These are phyloP conservation scores for Cystobasidium onofrii DNA, from an alignment of 768 basidiomycete species.

Conservation along the genomic window DNA sequence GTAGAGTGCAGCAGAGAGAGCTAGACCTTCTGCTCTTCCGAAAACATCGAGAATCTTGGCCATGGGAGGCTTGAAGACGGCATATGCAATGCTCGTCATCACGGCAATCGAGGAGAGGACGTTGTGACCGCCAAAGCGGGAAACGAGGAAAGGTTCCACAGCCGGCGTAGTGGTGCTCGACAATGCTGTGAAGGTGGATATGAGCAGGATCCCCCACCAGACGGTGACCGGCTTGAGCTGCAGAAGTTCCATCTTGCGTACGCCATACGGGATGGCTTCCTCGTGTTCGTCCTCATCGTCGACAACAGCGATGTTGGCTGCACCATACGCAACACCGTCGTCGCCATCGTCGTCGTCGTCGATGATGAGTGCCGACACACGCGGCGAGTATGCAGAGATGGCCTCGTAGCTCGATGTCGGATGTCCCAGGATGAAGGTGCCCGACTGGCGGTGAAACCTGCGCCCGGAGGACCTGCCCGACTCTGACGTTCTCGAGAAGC, in stretches of 20 bases:
- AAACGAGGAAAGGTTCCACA: constrained; percentile 42
- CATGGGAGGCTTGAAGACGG: constrained; percentile 41
- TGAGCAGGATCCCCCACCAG: constrained; percentile 35
- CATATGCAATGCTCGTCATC: constrained; percentile 39
- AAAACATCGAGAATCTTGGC: constrained; percentile 43
- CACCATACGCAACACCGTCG: too few relatives aligned
- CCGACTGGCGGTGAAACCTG: background rate
- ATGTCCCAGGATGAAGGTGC: background rate
- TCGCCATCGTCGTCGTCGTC: background rate
- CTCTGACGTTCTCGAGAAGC: background rate
- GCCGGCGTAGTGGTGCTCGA: constrained; percentile 40
- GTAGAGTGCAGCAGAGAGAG: constrained; percentile 38
- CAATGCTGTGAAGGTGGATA: constrained; percentile 38
- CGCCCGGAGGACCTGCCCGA: background rate
- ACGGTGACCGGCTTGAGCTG: constrained; percentile 14
- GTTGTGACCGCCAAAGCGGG: constrained; percentile 38
- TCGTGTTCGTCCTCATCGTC: constrained; percentile 19
- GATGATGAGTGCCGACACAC: background rate
- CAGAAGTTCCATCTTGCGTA: constrained; percentile 29
- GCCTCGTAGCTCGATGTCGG: constrained; percentile 9
- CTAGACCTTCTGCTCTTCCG: constrained; percentile 41
- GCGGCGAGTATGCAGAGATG: constrained; percentile 17
- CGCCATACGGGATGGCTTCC: constrained; percentile 27
- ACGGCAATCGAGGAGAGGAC: constrained; percentile 38
- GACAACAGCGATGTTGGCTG: background rate